A percentile compares a stretch with the other conserved stretches of the same genome.
phyloP scores from a whole-genome alignment of 2,329 filamentous ascomycete genomes.

The Tolypocladium guangdongense region DNA sequence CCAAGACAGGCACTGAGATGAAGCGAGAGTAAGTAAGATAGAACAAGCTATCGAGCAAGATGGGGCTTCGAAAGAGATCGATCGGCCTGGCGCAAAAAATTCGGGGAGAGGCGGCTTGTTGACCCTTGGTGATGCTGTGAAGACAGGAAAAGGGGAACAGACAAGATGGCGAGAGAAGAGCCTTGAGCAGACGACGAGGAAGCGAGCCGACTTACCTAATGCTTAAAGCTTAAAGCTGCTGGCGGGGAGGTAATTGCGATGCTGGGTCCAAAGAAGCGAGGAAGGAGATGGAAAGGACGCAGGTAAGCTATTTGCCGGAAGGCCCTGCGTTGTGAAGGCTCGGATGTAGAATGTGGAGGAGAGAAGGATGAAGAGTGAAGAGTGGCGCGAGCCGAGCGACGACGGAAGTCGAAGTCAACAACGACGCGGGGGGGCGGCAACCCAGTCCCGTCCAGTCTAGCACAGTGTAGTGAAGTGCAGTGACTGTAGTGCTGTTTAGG shows the following conservation, averaged over 20 bases:
- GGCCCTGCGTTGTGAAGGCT: not conserved
- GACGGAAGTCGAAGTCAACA: not conserved
- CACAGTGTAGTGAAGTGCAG: not conserved
- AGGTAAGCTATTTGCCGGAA: conserved; percentile 3
- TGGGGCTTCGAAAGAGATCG: conserved; percentile 27
- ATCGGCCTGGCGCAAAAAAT: conserved; percentile 10
- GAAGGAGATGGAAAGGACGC: conserved; percentile 6
- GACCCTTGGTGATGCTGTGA: conserved; percentile 35
- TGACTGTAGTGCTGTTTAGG: not conserved
- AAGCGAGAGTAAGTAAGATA: conserved; percentile 50
- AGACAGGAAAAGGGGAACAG: conserved; percentile 10
- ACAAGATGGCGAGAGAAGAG: not conserved
- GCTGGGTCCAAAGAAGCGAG: conserved; percentile 6
- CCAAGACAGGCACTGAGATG: conserved; percentile 36
- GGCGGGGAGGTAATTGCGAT: conserved; percentile 11
- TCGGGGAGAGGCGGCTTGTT: conserved; percentile 31
- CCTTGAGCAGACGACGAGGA: conserved; percentile 1
- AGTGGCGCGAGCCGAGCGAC: not conserved
- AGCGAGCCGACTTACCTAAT: conserved; percentile 11
- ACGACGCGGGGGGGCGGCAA: not conserved
- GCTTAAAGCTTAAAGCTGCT: conserved; percentile 1
- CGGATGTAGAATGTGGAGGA: not conserved
- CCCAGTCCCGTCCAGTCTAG: not conserved
- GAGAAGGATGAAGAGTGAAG: not conserved
- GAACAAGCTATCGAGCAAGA: conserved; percentile 50